Base-by-base conservation (phyloP, 2,329 filamentous ascomycete species). In the Fusarium nurragi region DNA sequence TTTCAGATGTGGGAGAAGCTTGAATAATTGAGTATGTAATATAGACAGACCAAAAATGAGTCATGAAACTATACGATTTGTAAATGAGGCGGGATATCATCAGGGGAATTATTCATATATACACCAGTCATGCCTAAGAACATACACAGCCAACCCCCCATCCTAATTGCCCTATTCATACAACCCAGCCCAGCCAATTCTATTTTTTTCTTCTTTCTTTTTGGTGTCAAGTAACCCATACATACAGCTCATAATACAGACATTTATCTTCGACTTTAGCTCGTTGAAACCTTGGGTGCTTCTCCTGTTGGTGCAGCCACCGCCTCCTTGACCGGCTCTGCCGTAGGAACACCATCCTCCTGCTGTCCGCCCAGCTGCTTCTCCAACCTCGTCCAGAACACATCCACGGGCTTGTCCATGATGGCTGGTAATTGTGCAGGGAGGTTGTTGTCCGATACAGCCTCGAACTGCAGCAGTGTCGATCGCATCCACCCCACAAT, bases 1-100 rank as follows among this genome's bases (percentile, higher is more conserved):
- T 92, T 91, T 78, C 85, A 91, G 76, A 86, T 93, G 85, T 93
- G 88, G 88, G 88, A 90, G 80, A 86, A 81, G 80, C 73, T 74
- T 16, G 37, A 55, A 41, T 71, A 47, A 60, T n/a, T 18, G 14
- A 18, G 32, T 6, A 25, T 13, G 9, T 14, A 47, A 25, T 13
- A 11, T 14, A 47, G 18, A 32, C 2, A n/a, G 7, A n/a, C 3
- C 16, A 34, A 18, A 34, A 26, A 18, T 5, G 16, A 16, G 16
- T n/a, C 32, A n/a, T 34, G 14, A 2, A 16, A 32, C 14, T 32
- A 63, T 53, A 70, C 73, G 6, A 21, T 19, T 36, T 23, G 36
- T 16, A 32, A n/a, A 19, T 52, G 58, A 60, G 58, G 46, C 54
- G 49, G 54, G 52, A 71, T 53, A 59, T 65, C 49, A 67, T 67